phyloP scores from a whole-genome alignment of 2,329 filamentous ascomycete genomes.

The Monascus ruber region DNA sequence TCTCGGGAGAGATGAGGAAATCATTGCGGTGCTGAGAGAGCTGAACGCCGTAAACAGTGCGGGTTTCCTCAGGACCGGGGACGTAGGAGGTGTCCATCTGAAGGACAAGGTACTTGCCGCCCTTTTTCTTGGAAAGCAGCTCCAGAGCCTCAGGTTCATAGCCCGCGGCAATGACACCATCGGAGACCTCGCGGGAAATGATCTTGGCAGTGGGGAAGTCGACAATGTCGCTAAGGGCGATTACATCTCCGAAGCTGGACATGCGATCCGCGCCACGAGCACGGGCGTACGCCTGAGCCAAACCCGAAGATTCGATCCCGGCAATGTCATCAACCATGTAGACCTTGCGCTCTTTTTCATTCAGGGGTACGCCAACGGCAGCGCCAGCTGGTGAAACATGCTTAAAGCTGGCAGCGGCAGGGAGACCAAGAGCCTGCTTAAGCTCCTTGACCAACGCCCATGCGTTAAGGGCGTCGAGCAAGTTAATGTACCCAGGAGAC shows the following conservation, averaged over 20 bases:
- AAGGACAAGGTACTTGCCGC: constrained; percentile 87
- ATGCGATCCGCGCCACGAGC: constrained; percentile 94
- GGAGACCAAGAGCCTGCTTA: constrained; percentile 72
- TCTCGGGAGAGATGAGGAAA: constrained; percentile 65
- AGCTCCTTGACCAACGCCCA: constrained; percentile 97
- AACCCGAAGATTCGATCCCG: constrained; percentile 70
- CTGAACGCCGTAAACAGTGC: constrained; percentile 82
- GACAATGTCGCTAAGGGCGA: constrained; percentile 81
- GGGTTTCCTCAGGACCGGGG: constrained; percentile 62
- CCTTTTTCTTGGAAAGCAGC: constrained; percentile 96
- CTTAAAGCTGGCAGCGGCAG: constrained; percentile 96
- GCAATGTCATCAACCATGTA: constrained; percentile 97
- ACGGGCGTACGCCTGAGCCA: constrained; percentile 91
- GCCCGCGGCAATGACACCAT: constrained; percentile 85
- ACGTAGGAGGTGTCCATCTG: constrained; percentile 85
- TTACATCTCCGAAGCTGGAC: constrained; percentile 96
- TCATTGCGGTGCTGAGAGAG: constrained; percentile 91
- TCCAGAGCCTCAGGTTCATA: constrained; percentile 78
- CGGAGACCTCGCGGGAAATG: constrained; percentile 94
- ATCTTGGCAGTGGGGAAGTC: constrained; percentile 93
- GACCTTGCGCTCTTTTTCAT: constrained; percentile 80
- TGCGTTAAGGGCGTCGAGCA: constrained; percentile 89
- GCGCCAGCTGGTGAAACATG: constrained; percentile 95
- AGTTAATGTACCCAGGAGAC: constrained; percentile 91
- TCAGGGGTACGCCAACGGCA: constrained; percentile 81